phyloP scores from a whole-genome alignment of 2,329 filamentous ascomycete genomes.

The Orbilia oligospora region DNA sequence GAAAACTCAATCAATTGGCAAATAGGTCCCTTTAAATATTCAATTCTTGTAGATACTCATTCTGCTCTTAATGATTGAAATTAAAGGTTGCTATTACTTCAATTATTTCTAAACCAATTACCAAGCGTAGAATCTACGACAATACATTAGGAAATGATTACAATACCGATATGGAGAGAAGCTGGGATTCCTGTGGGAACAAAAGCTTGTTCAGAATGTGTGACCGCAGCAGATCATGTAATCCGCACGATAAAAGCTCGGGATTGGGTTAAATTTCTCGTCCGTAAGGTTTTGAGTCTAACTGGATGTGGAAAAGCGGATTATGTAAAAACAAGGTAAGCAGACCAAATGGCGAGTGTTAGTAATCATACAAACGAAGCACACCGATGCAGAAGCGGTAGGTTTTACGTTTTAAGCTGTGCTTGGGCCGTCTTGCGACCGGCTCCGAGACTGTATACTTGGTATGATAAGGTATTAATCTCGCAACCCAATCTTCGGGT shows the following conservation, averaged over 20 bases:
- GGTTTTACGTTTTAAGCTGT: background rate
- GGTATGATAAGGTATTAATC: too few relatives aligned
- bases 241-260: background rate
- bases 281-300: conserved; percentile 4
- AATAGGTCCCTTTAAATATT: background rate
- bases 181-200: background rate
- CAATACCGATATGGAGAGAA: background rate
- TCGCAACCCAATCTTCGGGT: too few relatives aligned
- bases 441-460: too few relatives aligned
- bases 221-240: conserved; percentile 1
- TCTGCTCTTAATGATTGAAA: background rate
- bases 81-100: conserved; percentile 1
- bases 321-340: conserved; percentile 48
- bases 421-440: background rate
- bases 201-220: conserved; percentile 13
- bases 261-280: conserved; percentile 12
- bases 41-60: background rate
- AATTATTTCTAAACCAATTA: conserved; percentile 16
- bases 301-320: conserved; percentile 14
- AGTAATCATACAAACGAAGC: background rate
- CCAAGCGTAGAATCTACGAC: conserved; percentile 1
- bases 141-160: conserved; percentile 27
- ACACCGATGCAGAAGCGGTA: background rate
- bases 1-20: conserved; percentile 8
- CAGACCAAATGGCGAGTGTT: background rate